A percentile compares a stretch with the other conserved stretches of the same genome.
These are phyloP conservation scores for Xanthoconium purpureum DNA, from an alignment of 768 basidiomycete species.

Conservation along the genomic window DNA sequence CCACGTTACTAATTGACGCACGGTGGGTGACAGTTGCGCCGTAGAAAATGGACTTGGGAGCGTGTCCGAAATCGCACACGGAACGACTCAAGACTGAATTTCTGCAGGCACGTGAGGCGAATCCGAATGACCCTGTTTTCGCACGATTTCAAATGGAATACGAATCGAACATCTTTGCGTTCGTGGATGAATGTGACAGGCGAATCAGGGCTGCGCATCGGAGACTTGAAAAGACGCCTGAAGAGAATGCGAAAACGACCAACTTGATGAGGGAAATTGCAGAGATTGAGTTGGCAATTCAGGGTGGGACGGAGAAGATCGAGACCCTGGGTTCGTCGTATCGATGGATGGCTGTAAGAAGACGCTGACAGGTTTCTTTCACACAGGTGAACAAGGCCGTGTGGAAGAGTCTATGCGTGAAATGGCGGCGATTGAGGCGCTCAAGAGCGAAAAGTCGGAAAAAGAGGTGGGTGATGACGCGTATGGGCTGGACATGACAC, in stretches of 20 bases:
- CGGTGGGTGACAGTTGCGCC: neutral
- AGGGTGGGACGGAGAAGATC: constrained; percentile 98
- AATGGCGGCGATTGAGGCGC: constrained; percentile 93
- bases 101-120: constrained; percentile 70
- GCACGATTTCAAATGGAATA: constrained; percentile 91
- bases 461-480: constrained; percentile 66
- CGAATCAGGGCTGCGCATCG: constrained; percentile 92
- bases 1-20: neutral
- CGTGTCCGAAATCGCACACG: constrained; percentile 95
- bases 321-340: constrained; percentile 73
- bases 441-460: constrained; percentile 93
- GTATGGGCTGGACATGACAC: neutral
- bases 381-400: constrained; percentile 91
- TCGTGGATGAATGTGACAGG: constrained; percentile 98
- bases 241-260: constrained; percentile 99
- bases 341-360: constrained; percentile 6
- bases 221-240: constrained; percentile 97
- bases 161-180: constrained; percentile 90
- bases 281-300: constrained; percentile 97
- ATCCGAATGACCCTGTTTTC: constrained; percentile 78
- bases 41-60: constrained; percentile 98
- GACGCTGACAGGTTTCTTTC: neutral
- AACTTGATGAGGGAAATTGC: constrained; percentile 99
- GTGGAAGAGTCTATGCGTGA: constrained; percentile 99
- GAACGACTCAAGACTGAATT: constrained; percentile 92